Percentiles rank a stretch among this genome's conserved stretches.
phyloP scores from a whole-genome alignment of 345 rosid genomes.

The Populus simonii region DNA sequence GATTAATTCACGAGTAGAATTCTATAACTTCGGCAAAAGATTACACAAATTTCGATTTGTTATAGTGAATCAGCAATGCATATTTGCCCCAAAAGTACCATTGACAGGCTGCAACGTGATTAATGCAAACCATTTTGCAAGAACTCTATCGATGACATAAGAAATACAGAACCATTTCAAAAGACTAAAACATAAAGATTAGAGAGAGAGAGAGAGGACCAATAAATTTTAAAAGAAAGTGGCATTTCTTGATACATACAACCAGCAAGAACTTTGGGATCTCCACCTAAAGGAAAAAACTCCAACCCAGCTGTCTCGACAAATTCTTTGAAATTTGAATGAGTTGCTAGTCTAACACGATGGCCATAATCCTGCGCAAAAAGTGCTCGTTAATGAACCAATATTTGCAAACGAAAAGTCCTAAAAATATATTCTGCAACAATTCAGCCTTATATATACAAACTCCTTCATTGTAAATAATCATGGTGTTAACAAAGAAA shows the following conservation, averaged over 20 bases:
- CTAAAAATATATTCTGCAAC: background rate
- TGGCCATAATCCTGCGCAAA: conserved; percentile 93
- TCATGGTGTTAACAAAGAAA: background rate
- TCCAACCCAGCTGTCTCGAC: conserved; percentile 97
- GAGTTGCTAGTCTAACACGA: conserved; percentile 98
- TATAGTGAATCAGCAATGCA: background rate
- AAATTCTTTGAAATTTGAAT: conserved; percentile 96
- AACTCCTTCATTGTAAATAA: background rate
- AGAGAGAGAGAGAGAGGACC: background rate
- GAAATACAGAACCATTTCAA: background rate
- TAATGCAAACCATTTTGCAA: background rate
- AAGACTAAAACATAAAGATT: background rate
- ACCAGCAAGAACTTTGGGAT: conserved; percentile 94
- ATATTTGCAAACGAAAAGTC: background rate
- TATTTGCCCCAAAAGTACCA: background rate
- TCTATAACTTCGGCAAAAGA: background rate
- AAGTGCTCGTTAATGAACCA: conserved; percentile 1
- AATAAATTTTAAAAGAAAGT: conserved; percentile 3
- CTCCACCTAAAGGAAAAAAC: conserved; percentile 94
- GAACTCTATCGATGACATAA: background rate
- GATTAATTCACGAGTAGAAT: background rate
- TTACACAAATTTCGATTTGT: background rate
- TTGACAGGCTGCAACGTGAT: background rate
- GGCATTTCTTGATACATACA: conserved; percentile 58
- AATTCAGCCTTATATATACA: background rate